Percentiles rank a stretch among this genome's conserved stretches.
Conservation (phyloP, 257 asterid species). For the Penstemon newberryi region DNA sequence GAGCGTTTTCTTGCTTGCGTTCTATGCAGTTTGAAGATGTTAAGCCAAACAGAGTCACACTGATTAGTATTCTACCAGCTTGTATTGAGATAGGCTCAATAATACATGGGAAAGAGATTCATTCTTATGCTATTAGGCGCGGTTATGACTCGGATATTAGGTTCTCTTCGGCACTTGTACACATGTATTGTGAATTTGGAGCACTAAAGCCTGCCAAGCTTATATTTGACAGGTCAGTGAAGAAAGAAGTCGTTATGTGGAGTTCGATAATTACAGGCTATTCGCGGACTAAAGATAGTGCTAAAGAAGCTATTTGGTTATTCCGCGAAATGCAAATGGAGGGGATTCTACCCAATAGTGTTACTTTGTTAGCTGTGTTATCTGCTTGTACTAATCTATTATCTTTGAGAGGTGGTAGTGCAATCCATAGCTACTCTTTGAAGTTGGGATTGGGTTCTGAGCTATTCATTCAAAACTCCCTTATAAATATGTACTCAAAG, state of each 20-base stretch:
- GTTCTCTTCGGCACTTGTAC: constrained; percentile 51
- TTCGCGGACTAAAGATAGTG: constrained; percentile 41
- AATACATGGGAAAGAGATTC: constrained; percentile 53
- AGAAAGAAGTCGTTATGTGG: constrained; percentile 70
- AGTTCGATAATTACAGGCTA: constrained; percentile 62
- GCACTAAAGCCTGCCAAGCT: constrained; percentile 38
- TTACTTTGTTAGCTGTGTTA: constrained; percentile 59
- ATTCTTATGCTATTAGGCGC: constrained; percentile 54
- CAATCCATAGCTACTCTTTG: constrained; percentile 50
- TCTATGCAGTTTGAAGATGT: constrained; percentile 50
- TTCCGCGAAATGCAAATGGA: constrained; percentile 55
- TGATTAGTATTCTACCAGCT: constrained; percentile 58
- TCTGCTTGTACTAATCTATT: constrained; percentile 51
- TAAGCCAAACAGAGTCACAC: constrained; percentile 59
- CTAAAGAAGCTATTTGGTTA: constrained; percentile 50
- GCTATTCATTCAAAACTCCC: constrained; percentile 55
- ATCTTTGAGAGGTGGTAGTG: constrained; percentile 42
- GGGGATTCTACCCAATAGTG: constrained; percentile 51
- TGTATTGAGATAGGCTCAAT: constrained; percentile 39
- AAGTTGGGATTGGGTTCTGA: constrained; percentile 46
- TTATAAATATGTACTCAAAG: constrained; percentile 68
- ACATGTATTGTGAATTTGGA: constrained; percentile 50
- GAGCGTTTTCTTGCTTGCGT: constrained; percentile 45
- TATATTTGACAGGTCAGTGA: constrained; percentile 47
- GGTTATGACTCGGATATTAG: constrained; percentile 50